A percentile compares a stretch with the other conserved stretches of the same genome.
Evolutionary conservation across 352 stramenopile genomes (phyloP).

Genomic region (Plasmopara viticola): DNA sequence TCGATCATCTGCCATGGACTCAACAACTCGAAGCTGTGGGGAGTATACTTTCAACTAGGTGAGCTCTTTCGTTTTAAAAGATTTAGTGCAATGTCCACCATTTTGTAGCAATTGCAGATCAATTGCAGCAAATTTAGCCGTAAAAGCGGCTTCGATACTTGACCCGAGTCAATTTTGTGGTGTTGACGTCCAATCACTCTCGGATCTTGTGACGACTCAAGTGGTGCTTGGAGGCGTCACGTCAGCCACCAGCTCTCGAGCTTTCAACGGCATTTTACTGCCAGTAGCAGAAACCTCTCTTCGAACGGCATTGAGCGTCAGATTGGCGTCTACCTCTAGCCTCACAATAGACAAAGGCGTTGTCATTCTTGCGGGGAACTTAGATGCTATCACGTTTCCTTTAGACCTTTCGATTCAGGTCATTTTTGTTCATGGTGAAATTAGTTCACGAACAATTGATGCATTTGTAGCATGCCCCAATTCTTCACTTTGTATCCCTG

Average conservation of each 20-base stretch:
- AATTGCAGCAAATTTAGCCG: constrained; percentile 11
- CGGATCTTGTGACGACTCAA: constrained; percentile 14
- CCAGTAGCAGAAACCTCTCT: constrained; percentile 4
- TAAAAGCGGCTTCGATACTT: constrained; percentile 7
- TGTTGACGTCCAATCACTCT: not conserved
- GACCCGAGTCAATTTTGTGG: constrained; percentile 14
- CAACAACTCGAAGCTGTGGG: constrained; percentile 12
- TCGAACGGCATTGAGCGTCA: constrained; percentile 1
- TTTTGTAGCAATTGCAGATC: too few species aligned
- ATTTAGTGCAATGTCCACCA: too few species aligned
- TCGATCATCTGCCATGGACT: constrained; percentile 5
- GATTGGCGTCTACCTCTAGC: not conserved
- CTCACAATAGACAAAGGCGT: constrained; percentile 11
- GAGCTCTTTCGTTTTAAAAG: not conserved
- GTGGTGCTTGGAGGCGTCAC: constrained; percentile 21
- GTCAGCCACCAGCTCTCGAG: constrained; percentile 7
- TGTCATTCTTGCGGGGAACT: constrained; percentile 10
- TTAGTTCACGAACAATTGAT: constrained; percentile 9
- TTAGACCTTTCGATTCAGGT: constrained; percentile 4
- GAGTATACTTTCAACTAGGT: constrained; percentile 8
- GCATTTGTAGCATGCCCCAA: constrained; percentile 5
- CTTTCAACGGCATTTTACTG: constrained; percentile 14
- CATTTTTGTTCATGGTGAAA: constrained; percentile 19
- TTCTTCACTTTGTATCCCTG: constrained; percentile 17
- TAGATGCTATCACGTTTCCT: constrained; percentile 4